These are phyloP conservation scores for Acidomyces sp. DNA, from an alignment of 495 filamentous ascomycete species.

Conservation along the genomic window DNA sequence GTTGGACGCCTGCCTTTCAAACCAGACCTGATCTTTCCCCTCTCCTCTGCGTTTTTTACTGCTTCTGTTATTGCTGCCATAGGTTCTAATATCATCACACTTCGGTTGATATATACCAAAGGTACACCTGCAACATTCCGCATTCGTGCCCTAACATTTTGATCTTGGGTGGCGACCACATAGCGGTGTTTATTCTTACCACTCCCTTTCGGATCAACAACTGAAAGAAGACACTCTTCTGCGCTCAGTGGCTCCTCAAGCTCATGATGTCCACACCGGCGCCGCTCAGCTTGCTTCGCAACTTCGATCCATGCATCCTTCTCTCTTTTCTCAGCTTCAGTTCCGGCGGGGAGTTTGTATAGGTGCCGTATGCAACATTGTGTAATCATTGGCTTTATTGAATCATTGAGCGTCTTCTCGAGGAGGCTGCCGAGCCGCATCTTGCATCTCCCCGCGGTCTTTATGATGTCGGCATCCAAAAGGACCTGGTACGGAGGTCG, in stretches of 20 bases:
- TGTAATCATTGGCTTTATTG: conserved; percentile 59
- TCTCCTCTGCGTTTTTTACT: conserved; percentile 55
- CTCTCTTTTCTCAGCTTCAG: conserved; percentile 4
- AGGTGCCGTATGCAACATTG: conserved; percentile 51
- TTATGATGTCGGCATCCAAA: conserved; percentile 69
- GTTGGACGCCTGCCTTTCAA: conserved; percentile 29
- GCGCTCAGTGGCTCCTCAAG: conserved; percentile 64
- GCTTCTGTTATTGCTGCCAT: conserved; percentile 54
- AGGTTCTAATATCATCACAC: conserved; percentile 83
- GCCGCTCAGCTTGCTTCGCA: conserved; percentile 64
- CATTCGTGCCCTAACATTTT: conserved; percentile 41
- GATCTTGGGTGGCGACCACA: conserved; percentile 66
- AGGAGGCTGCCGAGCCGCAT: conserved; percentile 65
- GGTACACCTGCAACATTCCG: conserved; percentile 60
- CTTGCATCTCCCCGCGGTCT: conserved; percentile 58
- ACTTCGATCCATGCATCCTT: conserved; percentile 42
- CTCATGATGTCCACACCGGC: conserved; percentile 79
- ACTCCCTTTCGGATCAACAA: conserved; percentile 58
- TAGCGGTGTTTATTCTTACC: conserved; percentile 81
- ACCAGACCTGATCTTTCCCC: conserved; percentile 59
- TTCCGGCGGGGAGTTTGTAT: conserved; percentile 33
- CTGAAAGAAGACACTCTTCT: conserved; percentile 60
- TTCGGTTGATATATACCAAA: conserved; percentile 67
- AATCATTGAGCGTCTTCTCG: conserved; percentile 61
- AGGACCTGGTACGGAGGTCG: conserved; percentile 90